Base-by-base conservation (phyloP, 192 early-diverging fungal genomes). In the Umbelopsis isabellina region DNA sequence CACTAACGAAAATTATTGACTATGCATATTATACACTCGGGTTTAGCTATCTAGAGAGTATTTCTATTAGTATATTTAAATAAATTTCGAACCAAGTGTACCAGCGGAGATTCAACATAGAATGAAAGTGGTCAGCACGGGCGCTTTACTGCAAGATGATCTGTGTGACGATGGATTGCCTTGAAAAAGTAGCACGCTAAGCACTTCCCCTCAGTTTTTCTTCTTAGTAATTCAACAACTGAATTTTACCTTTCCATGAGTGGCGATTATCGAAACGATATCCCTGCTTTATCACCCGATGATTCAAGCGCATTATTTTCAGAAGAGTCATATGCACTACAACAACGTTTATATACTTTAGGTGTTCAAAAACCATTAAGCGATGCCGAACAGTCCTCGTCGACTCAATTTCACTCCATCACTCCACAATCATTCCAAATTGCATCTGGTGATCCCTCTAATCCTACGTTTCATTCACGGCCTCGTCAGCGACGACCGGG, bases 401-500 rank as follows among this genome's bases (percentile, higher is more conserved):
- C 55, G 12, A 61, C 55, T 0, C 55, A 61, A 61, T 61, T 61
- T 33, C 55, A 61, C 37, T 61, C 55, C 16, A 61, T 61, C 11
- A 61, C 55, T 16, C 55, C 55, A 61, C 55, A 61, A 61, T 61
- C 55, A 6, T 61, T 61, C 27, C 10, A 61, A 18, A 23, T 33
- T n/a, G 55, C 55, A 16, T 35, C n/a, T n/a, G 55, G 55, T 33
- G 55, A 61, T 61, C 55, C 55, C 12, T 61, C 55, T 3, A 61
- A 61, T 35, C 55, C 30, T 1, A n/a, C 55, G 5, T 61, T 61
- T n/a, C 55, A 61, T 18, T 37, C 55, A 61, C 55, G 55, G 1
- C 55, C 55, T 18, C 27, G 55, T 16, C 55, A 61, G 18, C 25
- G 55, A 33, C 55, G 55, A 12, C 55, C 55, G 18, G 55, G 55